Conservation (phyloP, 768 basidiomycete genomes). For the Russula sp. region DNA sequence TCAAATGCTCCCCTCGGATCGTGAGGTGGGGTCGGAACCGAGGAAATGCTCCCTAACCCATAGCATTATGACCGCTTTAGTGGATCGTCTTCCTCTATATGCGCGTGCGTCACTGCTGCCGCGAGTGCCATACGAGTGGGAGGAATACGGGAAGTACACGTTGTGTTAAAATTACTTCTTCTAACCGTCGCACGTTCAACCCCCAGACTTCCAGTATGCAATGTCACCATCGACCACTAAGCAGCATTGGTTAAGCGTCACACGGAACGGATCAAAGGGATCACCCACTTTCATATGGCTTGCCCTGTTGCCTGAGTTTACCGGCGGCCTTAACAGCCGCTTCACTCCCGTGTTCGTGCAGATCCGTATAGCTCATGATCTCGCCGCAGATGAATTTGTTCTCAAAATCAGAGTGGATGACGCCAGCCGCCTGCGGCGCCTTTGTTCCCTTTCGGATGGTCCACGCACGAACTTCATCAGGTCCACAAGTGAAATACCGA, state of each 20-base stretch:
- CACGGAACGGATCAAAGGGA: too few relatives aligned
- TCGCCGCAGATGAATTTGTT: constrained; percentile 98
- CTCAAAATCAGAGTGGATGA: constrained; percentile 98
- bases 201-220: constrained; percentile 87
- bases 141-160: background rate
- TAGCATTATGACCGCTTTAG: constrained; percentile 6
- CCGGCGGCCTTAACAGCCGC: constrained; percentile 90
- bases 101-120: background rate
- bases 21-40: background rate
- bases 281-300: constrained; percentile 87
- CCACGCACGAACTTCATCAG: constrained; percentile 97
- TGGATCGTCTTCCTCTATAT: constrained; percentile 3
- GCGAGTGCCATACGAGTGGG: background rate
- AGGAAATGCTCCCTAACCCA: background rate
- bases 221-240: constrained; percentile 86
- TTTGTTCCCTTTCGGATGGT: constrained; percentile 92
- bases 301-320: constrained; percentile 93
- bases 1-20: background rate
- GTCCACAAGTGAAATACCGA: constrained; percentile 96
- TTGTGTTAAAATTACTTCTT: constrained; percentile 9
- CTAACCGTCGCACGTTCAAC: constrained; percentile 32
- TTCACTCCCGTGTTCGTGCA: constrained; percentile 91
- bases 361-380: constrained; percentile 89
- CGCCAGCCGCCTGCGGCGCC: constrained; percentile 96
- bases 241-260: background rate